phyloP scores from a whole-genome alignment of 306 rosid species.

The Prunus armeniaca region DNA sequence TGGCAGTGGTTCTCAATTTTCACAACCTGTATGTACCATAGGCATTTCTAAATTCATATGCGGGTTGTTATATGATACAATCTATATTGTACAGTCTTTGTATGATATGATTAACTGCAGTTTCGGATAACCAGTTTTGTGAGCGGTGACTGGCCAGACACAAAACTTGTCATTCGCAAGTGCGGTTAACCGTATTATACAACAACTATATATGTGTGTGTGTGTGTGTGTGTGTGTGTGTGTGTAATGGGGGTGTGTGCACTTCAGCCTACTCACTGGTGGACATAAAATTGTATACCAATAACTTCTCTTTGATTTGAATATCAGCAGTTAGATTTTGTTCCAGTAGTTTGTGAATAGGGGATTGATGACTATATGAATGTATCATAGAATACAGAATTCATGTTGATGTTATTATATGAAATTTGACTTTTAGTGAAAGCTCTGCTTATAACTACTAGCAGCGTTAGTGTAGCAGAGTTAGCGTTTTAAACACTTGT shows the following conservation, averaged over 20 bases:
- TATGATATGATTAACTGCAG: no score
- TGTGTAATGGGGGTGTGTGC: neutral
- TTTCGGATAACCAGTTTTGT: no score
- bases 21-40: constrained; percentile 67
- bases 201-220: neutral
- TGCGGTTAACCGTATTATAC: no score
- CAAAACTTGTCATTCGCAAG: no score
- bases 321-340: neutral
- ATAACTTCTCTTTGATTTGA: neutral
- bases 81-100: neutral
- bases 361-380: constrained; percentile 10
- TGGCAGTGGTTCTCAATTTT: constrained; percentile 62
- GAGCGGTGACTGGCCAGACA: no score
- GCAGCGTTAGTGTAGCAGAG: neutral
- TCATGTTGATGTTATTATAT: neutral
- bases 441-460: neutral
- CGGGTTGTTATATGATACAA: neutral
- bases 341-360: neutral
- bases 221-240: neutral
- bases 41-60: constrained; percentile 14
- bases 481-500: neutral
- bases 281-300: neutral
- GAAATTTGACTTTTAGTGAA: neutral
- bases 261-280: neutral
- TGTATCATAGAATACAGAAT: constrained; percentile 15